Conservation (phyloP, 257 asterid genomes). For the Ehretia macrophylla region DNA sequence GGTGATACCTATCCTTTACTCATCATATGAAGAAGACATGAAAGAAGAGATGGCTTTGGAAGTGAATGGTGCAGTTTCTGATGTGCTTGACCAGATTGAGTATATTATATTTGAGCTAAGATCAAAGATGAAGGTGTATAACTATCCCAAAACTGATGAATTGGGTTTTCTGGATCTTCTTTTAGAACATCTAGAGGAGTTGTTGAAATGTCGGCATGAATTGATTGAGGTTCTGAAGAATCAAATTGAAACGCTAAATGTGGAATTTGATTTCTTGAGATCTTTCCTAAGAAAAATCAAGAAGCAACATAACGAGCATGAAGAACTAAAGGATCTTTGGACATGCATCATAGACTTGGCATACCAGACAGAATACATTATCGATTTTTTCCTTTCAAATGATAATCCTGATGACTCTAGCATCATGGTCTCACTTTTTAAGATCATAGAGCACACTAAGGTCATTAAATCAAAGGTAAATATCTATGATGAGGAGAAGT, state of each 20-base stretch:
- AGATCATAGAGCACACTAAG: too few species aligned
- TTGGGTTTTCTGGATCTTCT: background rate
- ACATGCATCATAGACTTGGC: background rate
- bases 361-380: conserved; percentile 1
- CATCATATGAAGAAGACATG: background rate
- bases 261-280: background rate
- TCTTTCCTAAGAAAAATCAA: background rate
- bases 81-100: background rate
- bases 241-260: background rate
- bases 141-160: background rate
- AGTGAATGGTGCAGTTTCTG: background rate
- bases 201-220: background rate
- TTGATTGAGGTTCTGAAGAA: background rate
- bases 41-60: background rate
- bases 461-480: too few species aligned
- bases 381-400: too few species aligned
- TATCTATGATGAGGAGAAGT: too few species aligned
- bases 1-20: background rate
- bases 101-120: background rate
- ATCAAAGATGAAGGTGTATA: background rate
- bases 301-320: background rate
- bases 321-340: background rate
- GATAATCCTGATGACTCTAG: too few species aligned
- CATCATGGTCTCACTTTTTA: too few species aligned
- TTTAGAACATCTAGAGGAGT: background rate